A percentile compares a stretch with the other conserved stretches of the same genome.
These are phyloP conservation scores for Potentilla sterilis DNA, from an alignment of 306 rosid genomes.

Conservation along the genomic window DNA sequence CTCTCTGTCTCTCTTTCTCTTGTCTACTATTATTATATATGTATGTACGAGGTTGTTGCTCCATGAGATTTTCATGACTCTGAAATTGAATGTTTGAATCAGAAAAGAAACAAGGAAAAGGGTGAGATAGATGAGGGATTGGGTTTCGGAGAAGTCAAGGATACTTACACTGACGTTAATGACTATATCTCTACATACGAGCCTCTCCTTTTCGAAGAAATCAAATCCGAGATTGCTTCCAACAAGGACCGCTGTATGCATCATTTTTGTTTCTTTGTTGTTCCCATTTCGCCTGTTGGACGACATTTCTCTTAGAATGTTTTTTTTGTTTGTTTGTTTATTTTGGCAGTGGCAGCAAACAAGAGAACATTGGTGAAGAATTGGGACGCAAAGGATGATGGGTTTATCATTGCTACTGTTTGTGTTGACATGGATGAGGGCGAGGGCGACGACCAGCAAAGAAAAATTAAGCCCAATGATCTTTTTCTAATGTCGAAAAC, in stretches of 20 bases:
- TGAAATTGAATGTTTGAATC: conserved; percentile 22
- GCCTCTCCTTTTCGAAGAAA: conserved; percentile 87
- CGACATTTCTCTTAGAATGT: too few relatives aligned
- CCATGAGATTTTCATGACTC: neutral
- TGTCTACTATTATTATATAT: conserved; percentile 10
- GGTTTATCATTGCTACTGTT: conserved; percentile 65
- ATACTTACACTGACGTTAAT: conserved; percentile 56
- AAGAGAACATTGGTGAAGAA: conserved; percentile 56
- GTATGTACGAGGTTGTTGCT: neutral
- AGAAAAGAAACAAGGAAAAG: conserved; percentile 34
- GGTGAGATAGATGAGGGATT: conserved; percentile 22
- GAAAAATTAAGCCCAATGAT: conserved; percentile 63
- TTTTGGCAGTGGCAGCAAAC: conserved; percentile 54
- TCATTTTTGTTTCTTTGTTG: too few relatives aligned
- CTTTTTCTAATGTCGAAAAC: conserved; percentile 60
- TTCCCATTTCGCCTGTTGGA: too few relatives aligned
- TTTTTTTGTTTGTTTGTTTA: too few relatives aligned
- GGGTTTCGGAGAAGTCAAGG: conserved; percentile 49
- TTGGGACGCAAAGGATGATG: conserved; percentile 54
- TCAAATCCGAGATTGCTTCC: conserved; percentile 63
- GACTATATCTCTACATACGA: conserved; percentile 82
- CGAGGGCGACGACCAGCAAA: conserved; percentile 1
- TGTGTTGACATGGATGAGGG: conserved; percentile 21
- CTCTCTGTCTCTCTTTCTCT: conserved; percentile 1
- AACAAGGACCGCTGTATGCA: conserved; percentile 44